These are phyloP conservation scores for Dittrichia graveolens DNA, from an alignment of 129 eudicot species.

Conservation along the genomic window DNA sequence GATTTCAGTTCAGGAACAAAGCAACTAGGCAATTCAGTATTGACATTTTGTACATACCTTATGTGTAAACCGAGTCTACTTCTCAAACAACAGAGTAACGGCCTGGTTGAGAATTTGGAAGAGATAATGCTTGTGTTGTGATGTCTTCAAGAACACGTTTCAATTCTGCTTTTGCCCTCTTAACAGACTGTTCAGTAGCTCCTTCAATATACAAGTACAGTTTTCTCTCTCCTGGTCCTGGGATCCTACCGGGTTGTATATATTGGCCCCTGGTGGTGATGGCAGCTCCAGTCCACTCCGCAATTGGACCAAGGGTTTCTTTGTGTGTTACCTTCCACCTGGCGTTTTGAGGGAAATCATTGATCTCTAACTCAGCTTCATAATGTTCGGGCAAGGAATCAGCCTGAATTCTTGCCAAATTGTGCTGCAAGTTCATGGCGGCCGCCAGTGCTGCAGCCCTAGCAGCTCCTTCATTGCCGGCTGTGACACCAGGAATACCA, in stretches of 20 bases:
- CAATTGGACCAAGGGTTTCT: slow-evolving; percentile 84
- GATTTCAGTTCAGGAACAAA: background rate
- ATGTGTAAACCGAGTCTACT: slow-evolving; percentile 10
- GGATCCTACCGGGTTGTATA: slow-evolving; percentile 60
- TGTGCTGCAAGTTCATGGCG: slow-evolving; percentile 76
- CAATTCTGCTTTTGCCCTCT: slow-evolving; percentile 75
- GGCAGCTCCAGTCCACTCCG: slow-evolving; percentile 92
- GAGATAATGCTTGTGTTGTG: slow-evolving; percentile 67
- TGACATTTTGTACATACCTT: slow-evolving; percentile 28
- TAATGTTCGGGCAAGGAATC: slow-evolving; percentile 85
- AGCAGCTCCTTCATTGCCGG: slow-evolving; percentile 55
- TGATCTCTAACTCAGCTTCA: slow-evolving; percentile 86
- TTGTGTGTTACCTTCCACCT: slow-evolving; percentile 95
- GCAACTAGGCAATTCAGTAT: slow-evolving; percentile 5
- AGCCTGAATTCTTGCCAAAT: slow-evolving; percentile 79
- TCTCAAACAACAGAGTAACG: slow-evolving; percentile 60
- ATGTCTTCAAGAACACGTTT: slow-evolving; percentile 80
- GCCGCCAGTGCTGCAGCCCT: slow-evolving; percentile 82
- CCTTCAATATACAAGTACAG: slow-evolving; percentile 85
- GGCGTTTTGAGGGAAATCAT: slow-evolving; percentile 90
- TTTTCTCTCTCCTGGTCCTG: slow-evolving; percentile 75
- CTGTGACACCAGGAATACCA: slow-evolving; percentile 25
- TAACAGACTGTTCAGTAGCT: slow-evolving; percentile 80
- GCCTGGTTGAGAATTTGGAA: slow-evolving; percentile 71
- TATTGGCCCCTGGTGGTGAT: slow-evolving; percentile 82